Base-by-base conservation (phyloP, 2,329 filamentous ascomycete species). In the Fusarium nanum region DNA sequence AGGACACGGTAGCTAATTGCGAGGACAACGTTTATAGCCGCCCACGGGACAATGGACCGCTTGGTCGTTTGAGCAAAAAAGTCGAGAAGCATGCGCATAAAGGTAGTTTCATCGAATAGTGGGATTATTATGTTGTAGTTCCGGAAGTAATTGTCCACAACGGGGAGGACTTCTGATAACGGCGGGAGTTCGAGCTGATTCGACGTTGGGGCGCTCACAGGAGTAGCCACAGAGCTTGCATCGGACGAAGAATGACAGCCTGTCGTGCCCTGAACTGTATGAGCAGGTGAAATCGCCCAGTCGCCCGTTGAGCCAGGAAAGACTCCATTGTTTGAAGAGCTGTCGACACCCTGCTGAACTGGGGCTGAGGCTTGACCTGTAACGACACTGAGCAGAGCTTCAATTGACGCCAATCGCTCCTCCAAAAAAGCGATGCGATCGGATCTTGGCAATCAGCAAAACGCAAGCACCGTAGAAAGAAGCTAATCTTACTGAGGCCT, bases 21-120 rank as follows among this genome's bases (percentile, higher is more conserved):
- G 10, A 81, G 56, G 9, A 79, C 78, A 12, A 78, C 71, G 34
- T 80, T 80, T 59, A 82, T 78, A 10, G 77, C 75, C 2, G 78
- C 79, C 75, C 78, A 80, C 1, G 68, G 50, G 0, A 74, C 69
- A 22, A 70, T 71, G 2, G 70, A 67, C 6, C 72, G 40, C 25
- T 58, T 54, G 10, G 58, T 41, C 11, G 70, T 60, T 3, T 61
- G 55, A 1, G 75, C 72, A 42, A 79, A 80, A 64, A 78, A 81
- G 2, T 77, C 75, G 1, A 77, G 73, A 5, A 82, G 47, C 68
- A 79, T 75, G 5, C 71, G 67, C 75, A 79, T 79, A 27, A 82
- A 80, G 2, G 65, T 67, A 5, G 65, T 62, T 42, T 79, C 78
- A 16, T 80, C 68, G 48, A 81, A 81, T 5, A 82, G 59, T 1